Percentiles rank a stretch among this genome's conserved stretches.
Conservation (phyloP, 768 basidiomycete genomes). For the Gloeostereum incarnatum region DNA sequence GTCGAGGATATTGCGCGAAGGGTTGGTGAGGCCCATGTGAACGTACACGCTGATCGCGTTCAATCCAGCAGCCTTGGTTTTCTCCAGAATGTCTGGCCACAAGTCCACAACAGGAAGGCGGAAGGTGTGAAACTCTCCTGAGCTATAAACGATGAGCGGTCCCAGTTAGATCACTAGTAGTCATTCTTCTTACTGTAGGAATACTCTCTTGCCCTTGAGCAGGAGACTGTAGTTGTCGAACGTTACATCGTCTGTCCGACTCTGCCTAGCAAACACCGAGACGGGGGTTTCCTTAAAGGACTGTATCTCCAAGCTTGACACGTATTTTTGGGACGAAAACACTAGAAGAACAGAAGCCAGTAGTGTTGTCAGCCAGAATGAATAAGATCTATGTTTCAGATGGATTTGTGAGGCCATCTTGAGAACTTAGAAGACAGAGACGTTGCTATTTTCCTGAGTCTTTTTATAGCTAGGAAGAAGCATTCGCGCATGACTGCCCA, state of each 20-base stretch:
- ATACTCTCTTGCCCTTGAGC: slow-evolving; percentile 37
- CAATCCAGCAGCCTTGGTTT: slow-evolving; percentile 49
- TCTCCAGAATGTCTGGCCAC: slow-evolving; percentile 56
- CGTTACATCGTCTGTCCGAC: background rate
- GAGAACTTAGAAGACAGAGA: too few relatives aligned
- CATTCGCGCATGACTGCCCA: too few relatives aligned
- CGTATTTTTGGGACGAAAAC: too few relatives aligned
- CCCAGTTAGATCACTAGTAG: slow-evolving; percentile 3
- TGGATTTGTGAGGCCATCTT: too few relatives aligned
- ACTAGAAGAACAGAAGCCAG: too few relatives aligned
- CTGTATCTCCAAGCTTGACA: too few relatives aligned
- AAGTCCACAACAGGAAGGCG: slow-evolving; percentile 50
- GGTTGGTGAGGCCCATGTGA: slow-evolving; percentile 52
- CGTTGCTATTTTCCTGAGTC: too few relatives aligned
- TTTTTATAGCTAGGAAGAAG: too few relatives aligned
- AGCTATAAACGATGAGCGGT: slow-evolving; percentile 20
- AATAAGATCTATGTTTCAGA: too few relatives aligned
- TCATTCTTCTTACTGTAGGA: slow-evolving; percentile 43
- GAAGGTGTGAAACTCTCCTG: slow-evolving; percentile 57
- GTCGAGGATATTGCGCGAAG: slow-evolving; percentile 42
- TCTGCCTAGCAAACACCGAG: too few relatives aligned
- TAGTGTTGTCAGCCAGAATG: too few relatives aligned
- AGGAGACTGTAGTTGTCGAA: slow-evolving; percentile 39
- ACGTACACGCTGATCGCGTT: slow-evolving; percentile 49
- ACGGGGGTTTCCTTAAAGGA: too few relatives aligned